These are phyloP conservation scores for Barnettozyma vustinii DNA, from an alignment of 805 yeast species.

Conservation along the genomic window DNA sequence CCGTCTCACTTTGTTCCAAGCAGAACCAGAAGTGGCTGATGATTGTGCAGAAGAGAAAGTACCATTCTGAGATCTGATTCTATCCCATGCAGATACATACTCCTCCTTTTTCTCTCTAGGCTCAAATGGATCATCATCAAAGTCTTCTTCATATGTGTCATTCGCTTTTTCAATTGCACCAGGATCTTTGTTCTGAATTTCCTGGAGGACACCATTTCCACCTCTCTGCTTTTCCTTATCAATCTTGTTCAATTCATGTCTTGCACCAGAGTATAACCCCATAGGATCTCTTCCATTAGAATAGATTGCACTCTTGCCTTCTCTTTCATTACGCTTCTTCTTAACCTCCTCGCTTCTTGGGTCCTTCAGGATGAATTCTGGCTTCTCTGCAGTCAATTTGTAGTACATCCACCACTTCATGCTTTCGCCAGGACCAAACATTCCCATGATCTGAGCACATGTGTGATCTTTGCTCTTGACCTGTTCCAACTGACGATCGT, in stretches of 20 bases:
- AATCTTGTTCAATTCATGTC: slow-evolving; percentile 18
- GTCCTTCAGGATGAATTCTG: slow-evolving; percentile 47
- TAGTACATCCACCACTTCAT: slow-evolving; percentile 49
- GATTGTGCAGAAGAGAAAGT: neutral
- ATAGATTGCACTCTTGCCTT: slow-evolving; percentile 21
- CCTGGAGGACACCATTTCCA: neutral
- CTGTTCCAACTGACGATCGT: slow-evolving; percentile 28
- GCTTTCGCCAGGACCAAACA: slow-evolving; percentile 29
- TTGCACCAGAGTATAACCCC: slow-evolving; percentile 32
- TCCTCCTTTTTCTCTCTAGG: neutral
- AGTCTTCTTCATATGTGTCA: neutral
- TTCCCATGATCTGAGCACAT: slow-evolving; percentile 27
- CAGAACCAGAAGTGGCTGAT: slow-evolving; percentile 8
- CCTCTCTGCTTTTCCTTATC: slow-evolving; percentile 3
- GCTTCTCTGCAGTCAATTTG: slow-evolving; percentile 44
- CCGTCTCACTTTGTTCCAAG: slow-evolving; percentile 30
- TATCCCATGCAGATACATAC: slow-evolving; percentile 33
- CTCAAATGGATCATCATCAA: slow-evolving; percentile 24
- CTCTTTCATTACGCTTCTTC: slow-evolving; percentile 11
- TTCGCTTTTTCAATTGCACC: neutral
- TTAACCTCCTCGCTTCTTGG: slow-evolving; percentile 40
- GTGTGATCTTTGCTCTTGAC: slow-evolving; percentile 27
- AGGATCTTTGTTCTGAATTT: neutral
- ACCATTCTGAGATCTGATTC: slow-evolving; percentile 28
- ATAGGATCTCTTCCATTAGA: slow-evolving; percentile 33